Percentiles rank a stretch among this genome's conserved stretches.
Evolutionary conservation across 768 basidiomycete species (phyloP).

Genomic region (Baorangia bicolor): DNA sequence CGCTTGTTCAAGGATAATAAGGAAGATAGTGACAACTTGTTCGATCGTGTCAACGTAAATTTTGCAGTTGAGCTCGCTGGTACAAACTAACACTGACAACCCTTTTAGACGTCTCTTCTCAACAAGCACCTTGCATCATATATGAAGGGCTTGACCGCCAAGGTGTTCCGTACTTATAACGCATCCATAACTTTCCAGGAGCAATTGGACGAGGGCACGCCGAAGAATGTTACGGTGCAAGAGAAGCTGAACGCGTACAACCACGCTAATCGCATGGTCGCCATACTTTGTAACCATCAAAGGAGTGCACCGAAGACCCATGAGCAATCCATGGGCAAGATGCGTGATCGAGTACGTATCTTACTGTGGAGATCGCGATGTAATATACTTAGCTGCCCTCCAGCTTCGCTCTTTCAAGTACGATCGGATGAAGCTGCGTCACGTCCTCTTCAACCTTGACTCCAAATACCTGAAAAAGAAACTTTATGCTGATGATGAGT

Average conservation of each 20-base stretch:
- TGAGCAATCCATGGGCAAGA: constrained; percentile 91
- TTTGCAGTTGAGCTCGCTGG: not conserved
- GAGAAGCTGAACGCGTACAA: constrained; percentile 98
- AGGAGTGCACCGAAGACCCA: constrained; percentile 90
- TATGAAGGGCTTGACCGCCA: constrained; percentile 98
- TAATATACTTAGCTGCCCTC: constrained; percentile 5
- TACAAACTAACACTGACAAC: constrained; percentile 17
- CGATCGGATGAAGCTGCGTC: constrained; percentile 95
- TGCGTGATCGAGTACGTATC: constrained; percentile 77
- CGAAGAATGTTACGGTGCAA: constrained; percentile 71
- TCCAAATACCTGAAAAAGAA: constrained; percentile 79
- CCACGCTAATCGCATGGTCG: constrained; percentile 94
- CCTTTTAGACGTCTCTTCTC: constrained; percentile 65
- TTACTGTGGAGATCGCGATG: not conserved
- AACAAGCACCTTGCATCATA: constrained; percentile 92
- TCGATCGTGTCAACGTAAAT: constrained; percentile 88
- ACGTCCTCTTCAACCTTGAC: constrained; percentile 77
- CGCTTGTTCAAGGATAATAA: constrained; percentile 96
- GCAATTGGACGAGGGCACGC: constrained; percentile 75
- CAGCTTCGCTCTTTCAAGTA: constrained; percentile 91
- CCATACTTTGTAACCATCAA: constrained; percentile 99
- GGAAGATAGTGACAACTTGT: constrained; percentile 81
- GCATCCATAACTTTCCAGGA: constrained; percentile 96
- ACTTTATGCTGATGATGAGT: constrained; percentile 78
- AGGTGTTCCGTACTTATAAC: constrained; percentile 99